Conservation (phyloP, 108 stramenopile species). For the Cylindrotheca fusiformis region DNA sequence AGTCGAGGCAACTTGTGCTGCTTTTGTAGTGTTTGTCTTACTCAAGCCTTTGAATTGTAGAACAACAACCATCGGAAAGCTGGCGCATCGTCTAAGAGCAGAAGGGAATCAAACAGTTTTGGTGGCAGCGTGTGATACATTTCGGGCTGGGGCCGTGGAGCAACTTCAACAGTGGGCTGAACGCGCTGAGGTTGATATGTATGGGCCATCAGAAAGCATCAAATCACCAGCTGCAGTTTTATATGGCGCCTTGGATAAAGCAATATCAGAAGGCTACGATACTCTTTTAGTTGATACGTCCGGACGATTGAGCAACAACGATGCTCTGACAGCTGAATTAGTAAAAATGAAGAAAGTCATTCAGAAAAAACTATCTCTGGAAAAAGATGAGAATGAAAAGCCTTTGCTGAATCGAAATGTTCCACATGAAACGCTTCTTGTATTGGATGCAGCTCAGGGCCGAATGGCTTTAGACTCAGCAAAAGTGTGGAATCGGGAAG, state of each 20-base stretch:
- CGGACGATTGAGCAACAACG: conserved; percentile 90
- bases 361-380: conserved; percentile 68
- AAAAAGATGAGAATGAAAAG: conserved; percentile 42
- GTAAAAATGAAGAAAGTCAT: conserved; percentile 88
- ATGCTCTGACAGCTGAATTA: conserved; percentile 81
- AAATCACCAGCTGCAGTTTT: conserved; percentile 71
- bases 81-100: conserved; percentile 74
- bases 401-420: conserved; percentile 55
- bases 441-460: conserved; percentile 93
- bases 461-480: conserved; percentile 94
- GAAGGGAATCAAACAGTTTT: conserved; percentile 87
- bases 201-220: conserved; percentile 54
- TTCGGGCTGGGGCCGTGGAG: conserved; percentile 93
- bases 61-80: conserved; percentile 90
- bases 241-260: conserved; percentile 76
- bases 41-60: neutral
- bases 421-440: conserved; percentile 92
- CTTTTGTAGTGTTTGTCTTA: neutral
- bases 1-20: neutral
- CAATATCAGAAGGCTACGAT: conserved; percentile 78
- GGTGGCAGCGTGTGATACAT: conserved; percentile 93
- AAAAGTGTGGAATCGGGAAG: conserved; percentile 78
- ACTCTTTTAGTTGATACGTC: conserved; percentile 90
- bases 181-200: conserved; percentile 84
- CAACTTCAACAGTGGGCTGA: conserved; percentile 91